Base-by-base conservation (phyloP, 2,329 filamentous ascomycete species). In the Aureobasidium sp. region DNA sequence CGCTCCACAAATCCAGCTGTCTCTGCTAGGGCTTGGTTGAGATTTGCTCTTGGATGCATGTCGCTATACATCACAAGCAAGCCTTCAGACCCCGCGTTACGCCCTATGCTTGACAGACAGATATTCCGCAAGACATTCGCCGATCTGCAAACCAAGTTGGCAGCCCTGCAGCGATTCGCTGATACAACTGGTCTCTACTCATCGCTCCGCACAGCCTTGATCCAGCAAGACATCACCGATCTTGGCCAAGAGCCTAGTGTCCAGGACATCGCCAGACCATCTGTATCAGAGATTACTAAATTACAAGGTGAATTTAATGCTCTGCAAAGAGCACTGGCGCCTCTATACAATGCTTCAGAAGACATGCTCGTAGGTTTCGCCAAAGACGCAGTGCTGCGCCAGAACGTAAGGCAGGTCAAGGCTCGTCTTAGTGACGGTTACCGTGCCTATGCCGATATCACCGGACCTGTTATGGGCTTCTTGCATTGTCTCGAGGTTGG, bases 21-120 rank as follows among this genome's bases (percentile, higher is more conserved):
- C 13, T 50, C 62, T 27, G 59, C 59, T 17, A 51, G 47, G 13
- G 87, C 89, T 5, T 94, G 92, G 85, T 81, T 92, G 32, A 81
- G 88, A 56, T 86, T 96, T 64, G 87, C 90, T 1, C 75, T 92
- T 24, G 87, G 87, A 17, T 84, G 87, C 43, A 79, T 97, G 52
- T 83, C 84, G 65, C 80, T 97, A 2, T 97, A 93, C 70, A 86
- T 97, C 2, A 92, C 95, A 0, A 88, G 96, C 72, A 87, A 87
- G 67, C 83, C 89, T 3, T 94, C 93, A 69, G 94, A 99, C 72
- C 94, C 94, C 1, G 85, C 85, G 1, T 72, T 86, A 37, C 78
- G 77, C 55, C 75, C 82, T 7, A 78, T 79, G 59, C 82, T 96
- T 20, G 87, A 91, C 67, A 82, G 84, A 24, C 74, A 81, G 60